Percentiles rank a stretch among this genome's conserved stretches.
phyloP scores from a whole-genome alignment of 768 basidiomycete genomes.

The Kwoniella dejecticola region DNA sequence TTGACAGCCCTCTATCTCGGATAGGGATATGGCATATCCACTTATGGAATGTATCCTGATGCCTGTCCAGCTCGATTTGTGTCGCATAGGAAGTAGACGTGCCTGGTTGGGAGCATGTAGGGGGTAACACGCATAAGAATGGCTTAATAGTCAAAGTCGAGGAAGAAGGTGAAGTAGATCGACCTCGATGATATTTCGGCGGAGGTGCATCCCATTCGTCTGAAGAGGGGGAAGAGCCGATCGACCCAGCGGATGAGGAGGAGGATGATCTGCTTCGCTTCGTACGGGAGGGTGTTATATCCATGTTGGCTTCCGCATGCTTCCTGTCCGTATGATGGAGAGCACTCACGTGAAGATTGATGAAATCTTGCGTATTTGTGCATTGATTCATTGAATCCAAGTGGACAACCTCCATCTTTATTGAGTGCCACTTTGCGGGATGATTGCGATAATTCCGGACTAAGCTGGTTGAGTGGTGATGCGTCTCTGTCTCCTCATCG shows the following conservation, averaged over 20 bases:
- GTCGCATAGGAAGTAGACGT: conserved; percentile 66
- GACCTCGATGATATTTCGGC: conserved; percentile 39
- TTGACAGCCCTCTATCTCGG: conserved; percentile 61
- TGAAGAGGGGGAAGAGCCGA: not conserved
- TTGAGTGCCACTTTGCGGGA: conserved; percentile 26
- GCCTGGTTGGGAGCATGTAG: conserved; percentile 66
- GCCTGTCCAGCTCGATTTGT: conserved; percentile 72
- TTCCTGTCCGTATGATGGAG: not conserved
- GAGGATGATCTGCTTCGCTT: conserved; percentile 21
- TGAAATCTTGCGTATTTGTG: not conserved
- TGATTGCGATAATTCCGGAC: conserved; percentile 24
- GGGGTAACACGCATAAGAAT: conserved; percentile 70
- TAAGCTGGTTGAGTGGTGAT: not conserved
- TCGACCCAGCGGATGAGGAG: conserved; percentile 15
- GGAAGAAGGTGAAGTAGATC: conserved; percentile 3
- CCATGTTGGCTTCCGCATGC: conserved; percentile 6
- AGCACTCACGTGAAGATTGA: not conserved
- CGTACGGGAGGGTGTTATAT: not conserved
- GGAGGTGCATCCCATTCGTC: conserved; percentile 18
- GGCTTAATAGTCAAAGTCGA: not conserved
- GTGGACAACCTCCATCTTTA: conserved; percentile 20
- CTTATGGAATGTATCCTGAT: conserved; percentile 62
- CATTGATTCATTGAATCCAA: not conserved
- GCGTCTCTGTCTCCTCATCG: conserved; percentile 6
- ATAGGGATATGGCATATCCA: conserved; percentile 79